Evolutionary conservation across 768 basidiomycete species (phyloP).

Genomic region (Mycena floridula): DNA sequence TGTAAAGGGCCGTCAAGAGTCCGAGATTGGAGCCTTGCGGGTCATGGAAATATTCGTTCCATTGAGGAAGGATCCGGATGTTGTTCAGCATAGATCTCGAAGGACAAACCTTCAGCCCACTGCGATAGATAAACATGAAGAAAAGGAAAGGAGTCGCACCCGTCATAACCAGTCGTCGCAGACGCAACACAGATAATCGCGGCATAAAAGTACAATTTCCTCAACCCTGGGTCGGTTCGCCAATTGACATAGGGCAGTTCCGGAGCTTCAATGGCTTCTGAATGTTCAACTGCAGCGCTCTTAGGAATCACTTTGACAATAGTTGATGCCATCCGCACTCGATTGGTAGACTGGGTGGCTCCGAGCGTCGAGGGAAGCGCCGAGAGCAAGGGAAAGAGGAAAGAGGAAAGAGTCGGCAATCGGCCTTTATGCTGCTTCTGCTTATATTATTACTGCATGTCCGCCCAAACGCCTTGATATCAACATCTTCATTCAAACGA

Average conservation of each 20-base stretch:
- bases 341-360: too few species aligned
- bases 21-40: constrained; percentile 8
- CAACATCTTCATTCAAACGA: too few species aligned
- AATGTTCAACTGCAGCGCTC: constrained; percentile 6
- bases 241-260: constrained; percentile 8
- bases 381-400: too few species aligned
- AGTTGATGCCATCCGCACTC: constrained; percentile 2
- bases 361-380: too few species aligned
- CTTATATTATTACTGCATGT: too few species aligned
- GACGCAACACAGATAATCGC: constrained; percentile 9
- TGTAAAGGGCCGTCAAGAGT: constrained; percentile 8
- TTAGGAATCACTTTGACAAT: constrained; percentile 4
- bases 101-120: neutral
- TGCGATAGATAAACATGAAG: neutral
- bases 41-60: constrained; percentile 8
- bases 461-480: too few species aligned
- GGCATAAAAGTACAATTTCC: constrained; percentile 9
- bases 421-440: too few species aligned
- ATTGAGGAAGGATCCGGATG: constrained; percentile 7
- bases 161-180: constrained; percentile 9
- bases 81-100: constrained; percentile 7
- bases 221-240: constrained; percentile 8
- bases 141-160: too few species aligned
- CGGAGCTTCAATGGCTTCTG: constrained; percentile 2
- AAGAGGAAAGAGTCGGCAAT: too few species aligned